Percentiles rank a stretch among this genome's conserved stretches.
Conservation (phyloP, 495 filamentous ascomycete genomes). For the Tuber melanosporum region DNA sequence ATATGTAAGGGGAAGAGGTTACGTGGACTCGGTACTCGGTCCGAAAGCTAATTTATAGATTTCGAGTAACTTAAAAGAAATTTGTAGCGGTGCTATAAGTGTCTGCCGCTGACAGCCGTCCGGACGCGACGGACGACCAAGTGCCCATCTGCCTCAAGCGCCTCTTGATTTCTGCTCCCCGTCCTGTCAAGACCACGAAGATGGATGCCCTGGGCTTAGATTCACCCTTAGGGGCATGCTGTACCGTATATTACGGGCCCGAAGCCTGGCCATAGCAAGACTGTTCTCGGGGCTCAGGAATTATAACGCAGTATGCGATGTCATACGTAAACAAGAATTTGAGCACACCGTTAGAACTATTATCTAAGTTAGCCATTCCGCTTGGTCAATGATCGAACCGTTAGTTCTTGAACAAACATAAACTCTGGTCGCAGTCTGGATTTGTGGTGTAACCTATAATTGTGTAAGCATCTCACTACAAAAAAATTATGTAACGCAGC, state of each 20-base stretch:
- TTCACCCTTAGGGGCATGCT: not conserved
- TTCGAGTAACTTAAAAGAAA: not conserved
- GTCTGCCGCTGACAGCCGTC: not conserved
- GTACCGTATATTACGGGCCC: not conserved
- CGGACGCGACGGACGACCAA: too few relatives aligned
- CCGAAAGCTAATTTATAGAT: not conserved
- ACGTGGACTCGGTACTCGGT: not conserved
- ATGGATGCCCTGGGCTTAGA: not conserved
- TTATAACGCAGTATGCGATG: not conserved
- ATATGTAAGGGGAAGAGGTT: not conserved
- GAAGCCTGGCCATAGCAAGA: not conserved
- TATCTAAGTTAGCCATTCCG: not conserved
- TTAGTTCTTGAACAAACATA: not conserved
- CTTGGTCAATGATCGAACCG: not conserved
- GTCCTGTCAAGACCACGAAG: not conserved
- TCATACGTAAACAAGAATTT: not conserved
- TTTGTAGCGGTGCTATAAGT: not conserved
- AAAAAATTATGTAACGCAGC: not conserved
- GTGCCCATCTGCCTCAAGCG: not conserved
- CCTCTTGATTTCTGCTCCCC: not conserved
- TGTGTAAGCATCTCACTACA: not conserved
- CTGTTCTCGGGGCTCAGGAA: not conserved
- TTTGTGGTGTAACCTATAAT: not conserved
- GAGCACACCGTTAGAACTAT: not conserved
- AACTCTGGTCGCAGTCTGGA: not conserved